A percentile compares a stretch with the other conserved stretches of the same genome.
Evolutionary conservation across 345 rosid genomes (phyloP).

Genomic region (Ceriops decandra): DNA sequence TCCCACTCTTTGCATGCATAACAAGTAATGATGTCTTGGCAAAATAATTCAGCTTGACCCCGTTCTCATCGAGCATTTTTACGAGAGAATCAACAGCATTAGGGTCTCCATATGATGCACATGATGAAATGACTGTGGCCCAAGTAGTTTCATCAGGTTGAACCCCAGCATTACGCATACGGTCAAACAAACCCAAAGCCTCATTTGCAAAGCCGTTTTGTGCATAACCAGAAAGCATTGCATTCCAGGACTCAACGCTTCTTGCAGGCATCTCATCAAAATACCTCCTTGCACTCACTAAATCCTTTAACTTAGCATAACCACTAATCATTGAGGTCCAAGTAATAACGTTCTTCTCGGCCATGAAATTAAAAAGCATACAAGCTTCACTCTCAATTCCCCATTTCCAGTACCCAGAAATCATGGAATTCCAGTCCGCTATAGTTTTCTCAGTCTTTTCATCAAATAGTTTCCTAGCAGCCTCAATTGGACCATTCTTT

Average conservation of each 20-base stretch:
- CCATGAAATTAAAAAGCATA: constrained; percentile 33
- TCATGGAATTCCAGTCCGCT: constrained; percentile 51
- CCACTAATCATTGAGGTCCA: constrained; percentile 49
- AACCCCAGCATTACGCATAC: constrained; percentile 39
- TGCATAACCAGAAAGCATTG: constrained; percentile 53
- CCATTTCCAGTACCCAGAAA: constrained; percentile 44
- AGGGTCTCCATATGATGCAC: constrained; percentile 41
- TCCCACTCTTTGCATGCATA: constrained; percentile 44
- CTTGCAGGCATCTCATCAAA: constrained; percentile 44
- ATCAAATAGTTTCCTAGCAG: constrained; percentile 53
- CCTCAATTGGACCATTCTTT: constrained; percentile 25
- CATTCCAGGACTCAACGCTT: constrained; percentile 50
- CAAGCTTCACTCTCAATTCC: constrained; percentile 34
- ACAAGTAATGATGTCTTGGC: constrained; percentile 48
- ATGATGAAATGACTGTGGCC: constrained; percentile 43
- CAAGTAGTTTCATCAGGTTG: constrained; percentile 47
- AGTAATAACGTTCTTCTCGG: constrained; percentile 34
- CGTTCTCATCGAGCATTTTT: constrained; percentile 19
- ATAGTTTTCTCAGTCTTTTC: constrained; percentile 41
- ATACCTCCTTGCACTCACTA: constrained; percentile 38
- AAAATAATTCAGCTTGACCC: constrained; percentile 30
- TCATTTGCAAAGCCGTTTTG: constrained; percentile 39
- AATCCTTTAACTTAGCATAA: constrained; percentile 32
- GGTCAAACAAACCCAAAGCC: constrained; percentile 42
- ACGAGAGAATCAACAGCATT: constrained; percentile 33